Base-by-base conservation (phyloP, 2,329 filamentous ascomycete species). In the Aspergillus floridensis region DNA sequence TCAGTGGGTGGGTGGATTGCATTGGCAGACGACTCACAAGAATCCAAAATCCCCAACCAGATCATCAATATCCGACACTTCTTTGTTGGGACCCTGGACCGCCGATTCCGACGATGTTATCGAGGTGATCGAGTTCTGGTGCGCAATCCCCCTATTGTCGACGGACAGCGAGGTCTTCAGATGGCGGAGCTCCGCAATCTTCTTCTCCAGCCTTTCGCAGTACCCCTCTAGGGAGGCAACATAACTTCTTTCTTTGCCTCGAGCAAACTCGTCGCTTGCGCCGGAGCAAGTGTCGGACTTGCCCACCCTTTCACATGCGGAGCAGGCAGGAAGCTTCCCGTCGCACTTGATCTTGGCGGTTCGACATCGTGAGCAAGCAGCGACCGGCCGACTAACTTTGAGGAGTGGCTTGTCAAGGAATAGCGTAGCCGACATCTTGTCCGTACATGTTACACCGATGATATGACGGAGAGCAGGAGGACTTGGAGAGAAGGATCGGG, bases 281-380 rank as follows among this genome's bases (percentile, higher is more conserved):
- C 92, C 92, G 6, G 92, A 96, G 74, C 95, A 99, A 72, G 96
- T 92, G 61, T 83, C 88, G 57, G 90, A 87, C 62, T 92, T 89
- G 31, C 93, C 92, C 14, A 92, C 91, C 77, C 92, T 93, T 76
- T 97, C 93, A 72, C 95, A 98, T 19, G 93, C 93, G 7, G 92
- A 96, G 73, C 95, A 99, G 7, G 93, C 92, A 11, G 95, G 95
- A 41, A 98, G 81, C 76, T 97, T 97, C 62, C 95, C 93, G 78
- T 98, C 95, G 71, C 95, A 99, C 86, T 96, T 97, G 73, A 98
- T 92, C 80, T 99, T 99, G 56, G 93, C 93, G 62, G 89, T 86
- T 61, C 95, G 91, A 79, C 90, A 93, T 81, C 89, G 83, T 60
- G 89, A 90, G 74, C 90, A 93, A 24, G 90, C 90, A 57, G 89